Percentiles rank a stretch among this genome's conserved stretches.
These are phyloP conservation scores for Galium porrigens DNA, from an alignment of 305 asterid genomes.

Conservation along the genomic window DNA sequence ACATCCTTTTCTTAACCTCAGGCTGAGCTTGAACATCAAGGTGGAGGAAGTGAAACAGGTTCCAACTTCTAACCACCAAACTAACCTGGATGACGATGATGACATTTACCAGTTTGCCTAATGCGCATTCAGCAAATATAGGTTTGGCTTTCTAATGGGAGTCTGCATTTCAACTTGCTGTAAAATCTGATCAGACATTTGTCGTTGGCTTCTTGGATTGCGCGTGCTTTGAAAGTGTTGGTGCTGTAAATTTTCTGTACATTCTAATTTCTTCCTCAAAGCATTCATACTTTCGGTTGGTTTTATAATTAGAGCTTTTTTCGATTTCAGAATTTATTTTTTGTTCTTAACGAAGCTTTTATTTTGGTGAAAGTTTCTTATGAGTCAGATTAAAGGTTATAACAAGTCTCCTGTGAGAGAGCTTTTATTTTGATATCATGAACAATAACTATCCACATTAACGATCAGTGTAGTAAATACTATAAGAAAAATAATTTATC, in stretches of 20 bases:
- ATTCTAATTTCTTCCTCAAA: neutral
- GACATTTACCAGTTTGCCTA: conserved; percentile 22
- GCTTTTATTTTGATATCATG: too few relatives aligned
- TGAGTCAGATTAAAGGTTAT: too few relatives aligned
- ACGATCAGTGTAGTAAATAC: too few relatives aligned
- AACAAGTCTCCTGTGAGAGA: too few relatives aligned
- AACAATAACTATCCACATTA: too few relatives aligned
- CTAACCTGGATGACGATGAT: conserved; percentile 32
- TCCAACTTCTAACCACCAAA: conserved; percentile 18
- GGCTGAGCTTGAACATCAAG: conserved; percentile 52
- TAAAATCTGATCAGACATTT: neutral
- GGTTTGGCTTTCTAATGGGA: neutral
- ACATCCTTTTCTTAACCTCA: conserved; percentile 20
- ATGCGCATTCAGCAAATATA: neutral
- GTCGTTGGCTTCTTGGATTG: neutral
- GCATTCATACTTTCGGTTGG: neutral
- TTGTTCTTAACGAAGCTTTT: too few relatives aligned
- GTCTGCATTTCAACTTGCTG: too few relatives aligned
- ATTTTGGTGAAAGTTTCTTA: too few relatives aligned
- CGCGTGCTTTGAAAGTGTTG: neutral
- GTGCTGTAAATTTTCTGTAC: conserved; percentile 8
- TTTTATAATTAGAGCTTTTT: neutral
- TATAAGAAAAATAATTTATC: too few relatives aligned
- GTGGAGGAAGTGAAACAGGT: conserved; percentile 25
- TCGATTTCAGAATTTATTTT: too few relatives aligned